Evolutionary conservation across 2,329 filamentous ascomycete species (phyloP), one percentile per base, ranked within the genome.

Genomic region (Dryadomyces quercus-mongolicae): DNA sequence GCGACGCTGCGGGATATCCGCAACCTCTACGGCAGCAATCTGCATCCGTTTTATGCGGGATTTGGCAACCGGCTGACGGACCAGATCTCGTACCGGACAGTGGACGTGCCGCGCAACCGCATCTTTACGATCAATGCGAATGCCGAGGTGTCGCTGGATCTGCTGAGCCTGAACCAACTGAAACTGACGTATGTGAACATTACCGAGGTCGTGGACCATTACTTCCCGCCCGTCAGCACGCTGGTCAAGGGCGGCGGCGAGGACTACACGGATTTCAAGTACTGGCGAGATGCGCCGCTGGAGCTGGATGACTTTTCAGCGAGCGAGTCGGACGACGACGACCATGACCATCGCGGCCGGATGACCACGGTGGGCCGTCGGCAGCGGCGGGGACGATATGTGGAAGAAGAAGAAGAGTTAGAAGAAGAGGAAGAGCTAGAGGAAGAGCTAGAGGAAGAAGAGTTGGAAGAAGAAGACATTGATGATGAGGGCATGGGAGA

Each of bases 101-200:
- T 98, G 53, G 94, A 95, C 66, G 95, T 98, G 44, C 93, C 93
- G 0, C 85, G 87, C 52, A 94, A 86, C 22, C 81, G 93, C 53
- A 98, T 98, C 62, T 98, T 98, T 69, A 67, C 93, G 16, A 98
- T 98, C 75, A 98, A 98, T 69, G 93, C 88, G 53, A 95, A 97
- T 65, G 91, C 92, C 1, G 93, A 98, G 68, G 91, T 98, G 34
- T 92, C 86, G 31, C 74, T 98, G 21, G 92, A 97, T 66, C 74
- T 98, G 47, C 74, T 97, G 46, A 92, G 84, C 58, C 77, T 97
- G 54, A 96, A 95, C 70, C 94, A 90, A 67, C 87, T 97, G 67
- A 95, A 93, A 71, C 92, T 94, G 63, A 95, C 88, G 59, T 98
- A 98, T 66, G 89, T 95, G 58, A 91, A 88, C 63, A 98, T 98